Evolutionary conservation across 495 filamentous ascomycete species (phyloP), one percentile per base, ranked within the genome.

Genomic region (Penicillium odoratum): DNA sequence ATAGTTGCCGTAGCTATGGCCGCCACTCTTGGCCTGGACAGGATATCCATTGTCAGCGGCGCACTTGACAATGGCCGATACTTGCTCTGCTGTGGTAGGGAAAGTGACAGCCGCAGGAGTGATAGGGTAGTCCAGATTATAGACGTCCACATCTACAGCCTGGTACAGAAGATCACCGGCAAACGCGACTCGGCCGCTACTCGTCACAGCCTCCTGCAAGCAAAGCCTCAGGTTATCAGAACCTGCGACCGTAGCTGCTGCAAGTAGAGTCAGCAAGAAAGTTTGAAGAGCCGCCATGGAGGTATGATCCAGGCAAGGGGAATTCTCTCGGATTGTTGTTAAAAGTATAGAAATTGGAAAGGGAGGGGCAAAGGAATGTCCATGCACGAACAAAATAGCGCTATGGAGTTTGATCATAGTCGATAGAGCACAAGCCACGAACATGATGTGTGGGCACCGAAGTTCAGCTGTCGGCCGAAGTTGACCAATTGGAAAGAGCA

Each of bases 1-100:
- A 62, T 78, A 81, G 1, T 80, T 83, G 7, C 78, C 83, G 69
- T 87, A 90, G 9, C 84, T 88, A 65, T 91, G 89, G 5, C 88
- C 88, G 16, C 88, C 88, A 31, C 82, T 83, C 61, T 82, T 86
- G 5, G 88, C 76, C 58, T 88, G 85, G 29, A 91, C 85, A 62
- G 84, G 84, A 57, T 84, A 66, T 36, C 71, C 71, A 58, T 76
- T 74, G n/a, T 74, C 64, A 0, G 67, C 70, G 2, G 85, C 87
- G 55, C 85, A 89, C 48, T 76, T 78, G 13, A 88, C 75, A 8
- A 83, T 74, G 26, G 71, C 77, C 0, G 83, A 75, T 13, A 90
- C 80, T 44, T 90, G 78, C 36, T 81, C 52, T 15, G 79, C 65
- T 0, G 76, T 82, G 15, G 72, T 65, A 0, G 88, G 88, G 8